Evolutionary conservation across 441 rosid genomes (phyloP), one percentile per base, ranked within the genome.

Genomic region (Hypseocharis bilobata): DNA sequence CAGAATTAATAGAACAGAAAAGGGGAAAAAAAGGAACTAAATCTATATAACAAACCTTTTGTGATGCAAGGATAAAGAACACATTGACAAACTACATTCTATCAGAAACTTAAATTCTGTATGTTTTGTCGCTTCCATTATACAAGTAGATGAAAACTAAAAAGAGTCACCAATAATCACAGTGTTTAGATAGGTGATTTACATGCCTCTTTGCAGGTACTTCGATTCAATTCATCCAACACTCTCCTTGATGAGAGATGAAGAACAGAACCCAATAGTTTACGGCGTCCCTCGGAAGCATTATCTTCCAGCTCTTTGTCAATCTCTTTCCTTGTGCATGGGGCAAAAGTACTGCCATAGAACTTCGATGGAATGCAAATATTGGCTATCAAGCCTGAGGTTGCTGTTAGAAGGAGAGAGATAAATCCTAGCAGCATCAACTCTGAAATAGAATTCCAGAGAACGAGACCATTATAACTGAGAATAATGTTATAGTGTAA

Each of bases 401-500:
- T 82, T 36, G 98, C 94, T 44, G 92, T 84, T 28, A 91, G 81
- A 71, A 91, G 85, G 70, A 91, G 94, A 67, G 98, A 91, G 71
- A 91, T 91, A 81, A 87, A 91, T 40, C 96, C 98, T 60, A 91
- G 98, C 79, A 91, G 86, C 98, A 88, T 91, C 86, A 91, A 75
- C 82, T 91, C 98, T 91, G 86, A 60, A 69, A 78, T 0, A 63
- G 74, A 47, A 47, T 10, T 47, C 23, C 54, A 47, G 17, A n/a
- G 23, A 5, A 47, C n/a, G 47, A 13, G 54, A 42, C 13, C 23
- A 4, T 47, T 47, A 47, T 47, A 47, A 19, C 49, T 13, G n/a
- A 42, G n/a, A n/a, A n/a, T n/a, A 42, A 42, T 42, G n/a, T 17
- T 6, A 42, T 13, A 13, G 49, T 42, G 17, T 42, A 13, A 16